Base-by-base conservation (phyloP, 2,329 filamentous ascomycete species). In the Camillea tinctor region DNA sequence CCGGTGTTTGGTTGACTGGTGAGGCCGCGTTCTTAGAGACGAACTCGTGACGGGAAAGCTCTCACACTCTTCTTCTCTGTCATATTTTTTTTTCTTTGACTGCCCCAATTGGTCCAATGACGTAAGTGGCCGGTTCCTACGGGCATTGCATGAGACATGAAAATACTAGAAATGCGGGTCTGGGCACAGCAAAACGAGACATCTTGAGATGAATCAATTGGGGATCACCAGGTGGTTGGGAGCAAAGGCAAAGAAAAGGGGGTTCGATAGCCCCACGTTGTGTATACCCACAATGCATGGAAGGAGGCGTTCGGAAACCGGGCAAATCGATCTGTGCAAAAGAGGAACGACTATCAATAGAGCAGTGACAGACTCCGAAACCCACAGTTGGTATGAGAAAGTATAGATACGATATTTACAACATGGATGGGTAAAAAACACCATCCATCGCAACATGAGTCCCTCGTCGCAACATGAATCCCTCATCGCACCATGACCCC, bases 241-340 rank as follows among this genome's bases (percentile, higher is more conserved):
- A 55, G 23, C 49, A 48, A n/a, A 44, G 30, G 56, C 21, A 50
- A 55, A 50, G 51, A 22, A 54, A 21, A 49, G 20, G 23, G 40
- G 49, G 49, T 24, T 51, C 30, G 52, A 55, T 19, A 58, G 19
- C 57, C 44, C 48, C 62, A 44, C 60, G 30, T 63, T 67, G 64
- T 66, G 66, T 67, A 67, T 66, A 66, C 61, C 61, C 57, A 57
- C 21, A 54, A 59, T 62, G 64, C 62, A 67, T 65, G 60, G 57
- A 62, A 55, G 55, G 26, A 30, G 65, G 65, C 63, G 64, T 65
- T 67, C 23, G 59, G 59, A 44, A 40, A 36, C n/a, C 23, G 52
- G 30, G 11, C 36, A 44, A n/a, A 11, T 11, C 26, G 26, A 13
- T 13, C 6, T 30, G 26, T 13, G 26, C 6, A 30, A n/a, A n/a